Evolutionary conservation across 2,329 filamentous ascomycete genomes (phyloP).

Genomic region (Monilinia polystroma): DNA sequence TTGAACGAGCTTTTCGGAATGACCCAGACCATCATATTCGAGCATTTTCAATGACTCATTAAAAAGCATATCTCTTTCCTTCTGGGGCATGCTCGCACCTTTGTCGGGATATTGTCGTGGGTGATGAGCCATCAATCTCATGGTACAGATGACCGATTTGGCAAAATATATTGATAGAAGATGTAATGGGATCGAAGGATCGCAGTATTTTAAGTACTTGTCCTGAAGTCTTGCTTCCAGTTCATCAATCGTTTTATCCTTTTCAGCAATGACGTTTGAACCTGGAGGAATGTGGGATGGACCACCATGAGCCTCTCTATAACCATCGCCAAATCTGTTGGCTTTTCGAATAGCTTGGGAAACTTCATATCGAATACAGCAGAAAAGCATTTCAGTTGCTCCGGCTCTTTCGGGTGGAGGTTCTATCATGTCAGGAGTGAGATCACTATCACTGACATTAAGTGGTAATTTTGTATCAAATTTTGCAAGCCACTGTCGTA

Average conservation of each 20-base stretch:
- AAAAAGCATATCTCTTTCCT: slow-evolving; percentile 40
- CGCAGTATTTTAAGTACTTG: slow-evolving; percentile 45
- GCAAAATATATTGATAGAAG: slow-evolving; percentile 35
- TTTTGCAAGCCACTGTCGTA: slow-evolving; percentile 38
- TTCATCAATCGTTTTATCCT: slow-evolving; percentile 37
- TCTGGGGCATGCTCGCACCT: slow-evolving; percentile 38
- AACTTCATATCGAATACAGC: slow-evolving; percentile 42
- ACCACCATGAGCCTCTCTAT: not conserved
- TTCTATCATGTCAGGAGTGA: slow-evolving; percentile 47
- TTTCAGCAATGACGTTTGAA: slow-evolving; percentile 27
- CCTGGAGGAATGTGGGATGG: slow-evolving; percentile 8
- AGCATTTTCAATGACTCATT: slow-evolving; percentile 42
- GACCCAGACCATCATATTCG: slow-evolving; percentile 41
- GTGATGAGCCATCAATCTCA: slow-evolving; percentile 41
- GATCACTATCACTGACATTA: slow-evolving; percentile 56
- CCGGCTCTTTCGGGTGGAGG: slow-evolving; percentile 45
- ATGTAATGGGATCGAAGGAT: slow-evolving; percentile 45
- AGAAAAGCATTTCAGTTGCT: slow-evolving; percentile 50
- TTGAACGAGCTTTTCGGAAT: slow-evolving; percentile 36
- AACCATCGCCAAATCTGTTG: slow-evolving; percentile 7
- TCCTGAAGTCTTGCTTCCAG: slow-evolving; percentile 42
- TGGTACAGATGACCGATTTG: slow-evolving; percentile 36
- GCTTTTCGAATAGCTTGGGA: slow-evolving; percentile 33
- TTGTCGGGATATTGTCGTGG: slow-evolving; percentile 38
- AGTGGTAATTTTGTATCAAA: slow-evolving; percentile 52